These are phyloP conservation scores for Populus hybrid DNA, from an alignment of 441 rosid genomes.

Conservation along the genomic window DNA sequence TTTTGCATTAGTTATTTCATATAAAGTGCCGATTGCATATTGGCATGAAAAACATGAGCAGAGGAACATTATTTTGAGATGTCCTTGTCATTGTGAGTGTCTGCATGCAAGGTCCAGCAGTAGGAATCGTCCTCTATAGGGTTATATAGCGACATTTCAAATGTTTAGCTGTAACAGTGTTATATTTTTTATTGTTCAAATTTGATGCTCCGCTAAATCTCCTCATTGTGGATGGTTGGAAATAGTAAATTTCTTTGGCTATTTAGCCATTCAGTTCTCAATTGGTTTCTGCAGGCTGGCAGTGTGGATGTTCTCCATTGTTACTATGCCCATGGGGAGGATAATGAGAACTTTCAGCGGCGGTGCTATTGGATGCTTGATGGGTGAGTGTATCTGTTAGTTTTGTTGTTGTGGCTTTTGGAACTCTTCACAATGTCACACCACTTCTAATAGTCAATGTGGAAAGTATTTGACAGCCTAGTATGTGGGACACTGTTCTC, in stretches of 20 bases:
- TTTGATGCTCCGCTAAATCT: slow-evolving; percentile 7
- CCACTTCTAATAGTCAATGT: not conserved
- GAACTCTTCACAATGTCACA: slow-evolving; percentile 6
- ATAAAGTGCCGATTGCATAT: not conserved
- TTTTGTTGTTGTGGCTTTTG: slow-evolving; percentile 1
- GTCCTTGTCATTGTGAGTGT: too few relatives aligned
- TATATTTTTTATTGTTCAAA: not conserved
- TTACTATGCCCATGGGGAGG: slow-evolving; percentile 80
- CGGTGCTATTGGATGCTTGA: slow-evolving; percentile 80
- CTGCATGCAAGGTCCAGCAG: not conserved
- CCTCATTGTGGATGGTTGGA: not conserved
- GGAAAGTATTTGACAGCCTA: not conserved
- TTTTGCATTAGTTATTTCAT: not conserved
- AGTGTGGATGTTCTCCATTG: slow-evolving; percentile 75
- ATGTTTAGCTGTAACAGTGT: not conserved
- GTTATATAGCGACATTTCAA: not conserved
- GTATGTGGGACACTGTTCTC: not conserved
- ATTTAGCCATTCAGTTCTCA: slow-evolving; percentile 7
- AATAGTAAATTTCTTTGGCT: slow-evolving; percentile 1
- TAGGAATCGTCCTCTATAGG: not conserved
- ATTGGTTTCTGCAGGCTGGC: slow-evolving; percentile 39
- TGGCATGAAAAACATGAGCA: not conserved
- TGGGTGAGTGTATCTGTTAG: slow-evolving; percentile 33
- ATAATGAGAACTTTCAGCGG: slow-evolving; percentile 58
- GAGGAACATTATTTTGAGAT: not conserved